These are phyloP conservation scores for carrot (Daucus carota) DNA, from an alignment of 129 eudicot species.

Conservation along the genomic window DNA sequence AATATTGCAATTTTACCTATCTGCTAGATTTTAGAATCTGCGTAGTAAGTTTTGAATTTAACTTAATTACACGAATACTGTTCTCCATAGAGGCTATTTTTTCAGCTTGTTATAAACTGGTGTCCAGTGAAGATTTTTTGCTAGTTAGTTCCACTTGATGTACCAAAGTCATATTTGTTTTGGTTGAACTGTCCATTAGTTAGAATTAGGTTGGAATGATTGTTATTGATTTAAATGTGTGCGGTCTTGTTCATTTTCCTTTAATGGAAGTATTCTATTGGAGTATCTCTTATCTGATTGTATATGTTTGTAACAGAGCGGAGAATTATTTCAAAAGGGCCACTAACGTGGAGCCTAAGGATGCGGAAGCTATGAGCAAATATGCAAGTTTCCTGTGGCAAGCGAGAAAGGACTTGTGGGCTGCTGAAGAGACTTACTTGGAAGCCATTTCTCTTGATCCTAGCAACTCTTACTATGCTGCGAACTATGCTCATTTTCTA, in stretches of 20 bases:
- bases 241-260: constrained; percentile 17
- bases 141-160: not conserved
- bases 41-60: not conserved
- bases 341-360: constrained; percentile 67
- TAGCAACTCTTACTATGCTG: constrained; percentile 54
- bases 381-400: constrained; percentile 85
- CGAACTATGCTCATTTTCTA: constrained; percentile 74
- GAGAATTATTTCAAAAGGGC: constrained; percentile 90
- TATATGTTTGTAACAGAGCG: constrained; percentile 45
- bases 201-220: constrained; percentile 1
- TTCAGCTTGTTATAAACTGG: not conserved
- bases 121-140: not conserved
- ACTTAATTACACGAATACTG: not conserved
- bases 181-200: constrained; percentile 6
- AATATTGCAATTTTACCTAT: not conserved
- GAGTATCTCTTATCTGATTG: not conserved
- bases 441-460: constrained; percentile 83
- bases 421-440: constrained; percentile 74
- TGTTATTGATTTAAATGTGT: constrained; percentile 17
- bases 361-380: constrained; percentile 71
- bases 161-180: not conserved
- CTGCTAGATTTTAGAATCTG: not conserved
- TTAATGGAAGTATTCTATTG: constrained; percentile 9
- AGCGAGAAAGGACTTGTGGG: constrained; percentile 78
- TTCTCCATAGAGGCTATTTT: not conserved